Percentiles rank a stretch among this genome's conserved stretches.
Evolutionary conservation across 2,329 filamentous ascomycete species (phyloP).

Genomic region (Leptographium flavum): DNA sequence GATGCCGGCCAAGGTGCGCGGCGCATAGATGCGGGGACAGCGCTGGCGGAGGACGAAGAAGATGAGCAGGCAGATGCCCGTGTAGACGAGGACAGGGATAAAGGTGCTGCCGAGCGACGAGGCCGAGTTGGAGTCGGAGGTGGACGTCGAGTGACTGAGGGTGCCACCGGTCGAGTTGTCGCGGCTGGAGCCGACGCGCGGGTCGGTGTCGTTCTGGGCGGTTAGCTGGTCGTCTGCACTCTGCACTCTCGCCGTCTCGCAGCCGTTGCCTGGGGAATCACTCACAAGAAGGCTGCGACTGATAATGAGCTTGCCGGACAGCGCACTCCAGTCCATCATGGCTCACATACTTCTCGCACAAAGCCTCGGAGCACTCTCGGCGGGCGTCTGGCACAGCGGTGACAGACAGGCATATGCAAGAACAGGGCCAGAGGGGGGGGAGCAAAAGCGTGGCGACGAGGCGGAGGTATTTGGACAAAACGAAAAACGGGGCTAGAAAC

Average conservation of each 20-base stretch:
- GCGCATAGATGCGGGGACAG: conserved; percentile 38
- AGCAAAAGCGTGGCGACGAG: not conserved
- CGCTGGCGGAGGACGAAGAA: conserved; percentile 36
- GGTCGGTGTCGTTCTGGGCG: conserved; percentile 21
- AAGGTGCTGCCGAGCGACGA: conserved; percentile 33
- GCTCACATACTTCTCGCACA: not conserved
- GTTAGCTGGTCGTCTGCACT: too few species aligned
- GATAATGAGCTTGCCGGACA: conserved; percentile 4
- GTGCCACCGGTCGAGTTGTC: conserved; percentile 25
- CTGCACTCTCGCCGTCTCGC: too few species aligned
- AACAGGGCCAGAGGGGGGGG: not conserved
- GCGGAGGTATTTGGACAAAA: not conserved
- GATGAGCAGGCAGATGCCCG: conserved; percentile 32
- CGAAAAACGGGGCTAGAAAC: not conserved
- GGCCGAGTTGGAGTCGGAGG: conserved; percentile 25
- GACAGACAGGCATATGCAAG: not conserved
- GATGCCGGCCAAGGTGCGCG: conserved; percentile 35
- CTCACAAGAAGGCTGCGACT: conserved; percentile 1
- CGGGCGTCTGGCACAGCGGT: not conserved
- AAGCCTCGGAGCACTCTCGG: not conserved
- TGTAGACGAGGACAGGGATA: conserved; percentile 34
- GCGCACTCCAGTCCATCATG: conserved; percentile 7
- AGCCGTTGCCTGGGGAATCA: not conserved
- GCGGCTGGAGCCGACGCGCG: conserved; percentile 27
- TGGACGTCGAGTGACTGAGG: conserved; percentile 19